Conservation (phyloP, 495 filamentous ascomycete species). For the Platismatia glauca region DNA sequence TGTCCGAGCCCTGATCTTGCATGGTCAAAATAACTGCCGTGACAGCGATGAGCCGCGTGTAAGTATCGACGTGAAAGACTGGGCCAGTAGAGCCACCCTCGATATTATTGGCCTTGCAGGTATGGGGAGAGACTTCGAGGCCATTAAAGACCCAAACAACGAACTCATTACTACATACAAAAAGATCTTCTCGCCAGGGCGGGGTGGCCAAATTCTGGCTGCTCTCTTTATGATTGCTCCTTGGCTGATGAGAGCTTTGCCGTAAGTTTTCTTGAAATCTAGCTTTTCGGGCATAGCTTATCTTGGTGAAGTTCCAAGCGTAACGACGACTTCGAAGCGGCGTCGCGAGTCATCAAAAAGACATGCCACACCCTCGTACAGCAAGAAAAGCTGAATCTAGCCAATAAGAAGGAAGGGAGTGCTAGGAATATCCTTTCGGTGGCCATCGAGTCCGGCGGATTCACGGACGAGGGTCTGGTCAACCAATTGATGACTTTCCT, state of each 20-base stretch:
- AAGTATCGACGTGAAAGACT: constrained; percentile 43
- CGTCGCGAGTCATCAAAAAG: constrained; percentile 7
- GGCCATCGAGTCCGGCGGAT: constrained; percentile 52
- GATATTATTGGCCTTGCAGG: constrained; percentile 72
- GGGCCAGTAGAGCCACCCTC: constrained; percentile 50
- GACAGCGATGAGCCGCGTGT: constrained; percentile 11
- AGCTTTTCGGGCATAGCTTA: not conserved
- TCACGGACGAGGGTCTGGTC: constrained; percentile 43
- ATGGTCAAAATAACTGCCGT: constrained; percentile 10
- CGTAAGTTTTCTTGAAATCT: not conserved
- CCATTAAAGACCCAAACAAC: constrained; percentile 48
- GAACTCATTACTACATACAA: constrained; percentile 48
- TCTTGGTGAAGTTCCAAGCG: not conserved
- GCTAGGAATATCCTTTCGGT: constrained; percentile 43
- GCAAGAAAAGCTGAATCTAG: not conserved
- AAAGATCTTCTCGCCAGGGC: constrained; percentile 14
- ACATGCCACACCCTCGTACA: constrained; percentile 7
- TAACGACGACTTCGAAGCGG: constrained; percentile 1
- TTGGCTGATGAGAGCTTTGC: constrained; percentile 3
- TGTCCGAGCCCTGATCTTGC: constrained; percentile 34
- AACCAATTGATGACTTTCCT: constrained; percentile 50
- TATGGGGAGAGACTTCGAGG: constrained; percentile 61
- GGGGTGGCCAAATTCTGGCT: not conserved
- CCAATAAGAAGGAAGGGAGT: constrained; percentile 14
- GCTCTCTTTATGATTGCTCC: constrained; percentile 9